A percentile compares a stretch with the other conserved stretches of the same genome.
Conservation (phyloP, 345 rosid species). For the Lepidium sativum region DNA sequence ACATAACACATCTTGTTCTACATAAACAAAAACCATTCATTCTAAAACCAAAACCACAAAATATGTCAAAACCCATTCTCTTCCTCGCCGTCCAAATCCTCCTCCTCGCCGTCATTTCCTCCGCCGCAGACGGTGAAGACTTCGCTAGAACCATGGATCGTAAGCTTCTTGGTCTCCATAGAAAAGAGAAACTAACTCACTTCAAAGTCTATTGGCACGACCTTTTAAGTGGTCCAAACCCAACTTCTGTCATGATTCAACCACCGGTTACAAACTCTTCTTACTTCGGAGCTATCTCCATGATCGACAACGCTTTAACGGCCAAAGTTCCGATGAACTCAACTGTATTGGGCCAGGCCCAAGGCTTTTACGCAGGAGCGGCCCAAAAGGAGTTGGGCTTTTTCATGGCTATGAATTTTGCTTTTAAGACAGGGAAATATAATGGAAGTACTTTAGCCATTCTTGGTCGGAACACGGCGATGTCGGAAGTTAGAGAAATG, state of each 20-base stretch:
- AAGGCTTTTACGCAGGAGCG: slow-evolving; percentile 58
- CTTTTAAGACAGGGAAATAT: slow-evolving; percentile 55
- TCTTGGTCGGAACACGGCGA: slow-evolving; percentile 53
- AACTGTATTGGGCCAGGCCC: slow-evolving; percentile 58
- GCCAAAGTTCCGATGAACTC: slow-evolving; percentile 45
- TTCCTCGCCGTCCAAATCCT: slow-evolving; percentile 10
- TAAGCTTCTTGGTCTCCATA: slow-evolving; percentile 25
- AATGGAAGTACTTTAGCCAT: slow-evolving; percentile 60
- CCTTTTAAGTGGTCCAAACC: slow-evolving; percentile 38
- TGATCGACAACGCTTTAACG: slow-evolving; percentile 71
- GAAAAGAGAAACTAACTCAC: slow-evolving; percentile 56
- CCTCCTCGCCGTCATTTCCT: slow-evolving; percentile 6
- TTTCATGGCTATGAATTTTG: slow-evolving; percentile 65
- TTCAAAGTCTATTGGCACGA: slow-evolving; percentile 69
- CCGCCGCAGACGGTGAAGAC: slow-evolving; percentile 11
- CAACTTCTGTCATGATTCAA: slow-evolving; percentile 37
- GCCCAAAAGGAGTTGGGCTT: slow-evolving; percentile 48
- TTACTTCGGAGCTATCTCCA: slow-evolving; percentile 38
- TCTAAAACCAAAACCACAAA: neutral
- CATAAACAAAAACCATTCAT: neutral
- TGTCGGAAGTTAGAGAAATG: slow-evolving; percentile 56
- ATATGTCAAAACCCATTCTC: slow-evolving; percentile 21
- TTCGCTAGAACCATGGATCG: slow-evolving; percentile 32
- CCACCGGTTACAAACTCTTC: slow-evolving; percentile 29
- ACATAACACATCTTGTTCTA: neutral